Percentiles rank a stretch among this genome's conserved stretches.
Evolutionary conservation across 148 eudicot species (phyloP).

Genomic region (Cornus controversa): DNA sequence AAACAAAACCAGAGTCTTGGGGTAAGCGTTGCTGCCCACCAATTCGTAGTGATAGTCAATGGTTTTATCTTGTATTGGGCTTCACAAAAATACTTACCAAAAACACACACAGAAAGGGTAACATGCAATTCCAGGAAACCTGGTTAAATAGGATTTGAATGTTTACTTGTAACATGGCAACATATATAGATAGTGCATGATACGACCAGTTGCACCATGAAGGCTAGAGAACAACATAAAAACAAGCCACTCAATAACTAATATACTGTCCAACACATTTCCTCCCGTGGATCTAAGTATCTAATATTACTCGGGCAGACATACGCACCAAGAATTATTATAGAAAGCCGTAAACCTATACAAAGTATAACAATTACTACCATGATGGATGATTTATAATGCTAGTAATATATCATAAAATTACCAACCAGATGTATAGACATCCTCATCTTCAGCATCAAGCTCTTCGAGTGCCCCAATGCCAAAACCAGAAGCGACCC

Average conservation of each 20-base stretch:
- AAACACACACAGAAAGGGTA: no score
- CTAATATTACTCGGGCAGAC: background rate
- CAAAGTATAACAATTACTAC: background rate
- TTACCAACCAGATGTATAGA: conserved; percentile 72
- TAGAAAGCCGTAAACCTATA: background rate
- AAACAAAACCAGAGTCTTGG: no score
- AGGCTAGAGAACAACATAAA: background rate
- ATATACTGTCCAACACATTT: background rate
- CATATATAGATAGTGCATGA: background rate
- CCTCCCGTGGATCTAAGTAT: no score
- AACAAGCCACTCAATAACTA: no score
- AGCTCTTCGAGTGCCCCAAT: conserved; percentile 94
- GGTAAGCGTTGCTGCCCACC: no score
- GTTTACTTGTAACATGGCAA: background rate
- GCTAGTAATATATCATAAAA: background rate
- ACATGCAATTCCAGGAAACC: background rate
- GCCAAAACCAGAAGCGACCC: conserved; percentile 88
- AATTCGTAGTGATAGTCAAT: no score
- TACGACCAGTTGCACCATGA: background rate
- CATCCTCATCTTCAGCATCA: conserved; percentile 92
- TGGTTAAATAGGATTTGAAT: background rate
- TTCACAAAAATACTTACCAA: no score
- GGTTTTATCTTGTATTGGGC: no score
- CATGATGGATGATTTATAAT: background rate
- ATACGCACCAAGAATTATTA: background rate